These are phyloP conservation scores for Zygosaccharomyces bisporus DNA, from an alignment of 805 yeast genomes.

Conservation along the genomic window DNA sequence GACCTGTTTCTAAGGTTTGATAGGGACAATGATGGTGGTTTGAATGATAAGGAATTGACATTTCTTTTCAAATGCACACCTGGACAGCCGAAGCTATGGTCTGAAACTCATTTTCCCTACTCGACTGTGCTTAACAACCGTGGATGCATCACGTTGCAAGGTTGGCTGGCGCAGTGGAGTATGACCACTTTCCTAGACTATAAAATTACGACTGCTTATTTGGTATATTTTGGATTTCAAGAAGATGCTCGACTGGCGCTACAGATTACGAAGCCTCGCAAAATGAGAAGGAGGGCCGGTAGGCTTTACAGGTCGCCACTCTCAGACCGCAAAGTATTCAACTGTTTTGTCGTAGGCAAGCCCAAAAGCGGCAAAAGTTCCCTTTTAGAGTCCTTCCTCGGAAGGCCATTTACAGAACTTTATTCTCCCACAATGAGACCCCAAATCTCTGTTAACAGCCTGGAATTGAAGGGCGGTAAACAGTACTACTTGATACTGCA, in stretches of 20 bases:
- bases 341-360: constrained; percentile 83
- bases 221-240: constrained; percentile 88
- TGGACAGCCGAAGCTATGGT: constrained; percentile 87
- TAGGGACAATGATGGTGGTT: constrained; percentile 94
- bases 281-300: constrained; percentile 60
- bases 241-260: constrained; percentile 50
- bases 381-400: constrained; percentile 73
- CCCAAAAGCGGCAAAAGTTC: constrained; percentile 86
- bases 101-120: constrained; percentile 76
- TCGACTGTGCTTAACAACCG: constrained; percentile 87
- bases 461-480: constrained; percentile 90
- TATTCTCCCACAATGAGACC: constrained; percentile 83
- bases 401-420: constrained; percentile 62
- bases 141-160: constrained; percentile 88
- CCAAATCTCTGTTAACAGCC: constrained; percentile 81
- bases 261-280: constrained; percentile 78
- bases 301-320: constrained; percentile 65
- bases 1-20: constrained; percentile 86
- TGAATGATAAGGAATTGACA: constrained; percentile 66
- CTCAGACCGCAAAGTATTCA: constrained; percentile 84
- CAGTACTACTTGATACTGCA: constrained; percentile 90
- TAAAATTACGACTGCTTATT: constrained; percentile 77
- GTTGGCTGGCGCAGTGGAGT: constrained; percentile 99
- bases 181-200: constrained; percentile 89
- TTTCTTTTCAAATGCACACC: constrained; percentile 85